These are phyloP conservation scores for Nigrospora sphaerica DNA, from an alignment of 2,329 filamentous ascomycete genomes.

Conservation along the genomic window DNA sequence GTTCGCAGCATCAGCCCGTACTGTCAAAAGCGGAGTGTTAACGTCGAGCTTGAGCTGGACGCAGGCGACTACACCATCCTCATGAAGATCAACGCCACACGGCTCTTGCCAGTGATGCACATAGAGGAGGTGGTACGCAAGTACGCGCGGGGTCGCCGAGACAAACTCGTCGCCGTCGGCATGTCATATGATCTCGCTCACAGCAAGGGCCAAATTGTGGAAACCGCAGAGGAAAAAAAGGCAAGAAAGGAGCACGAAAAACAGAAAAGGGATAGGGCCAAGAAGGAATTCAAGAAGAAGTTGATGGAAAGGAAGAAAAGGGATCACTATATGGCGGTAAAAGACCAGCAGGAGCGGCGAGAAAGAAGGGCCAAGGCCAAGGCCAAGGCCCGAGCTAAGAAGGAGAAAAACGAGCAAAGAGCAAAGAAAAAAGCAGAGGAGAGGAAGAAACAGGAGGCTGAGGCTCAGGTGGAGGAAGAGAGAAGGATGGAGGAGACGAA, in stretches of 20 bases:
- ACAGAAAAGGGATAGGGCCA: slow-evolving; percentile 32
- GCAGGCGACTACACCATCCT: slow-evolving; percentile 69
- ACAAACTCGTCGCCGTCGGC: slow-evolving; percentile 68
- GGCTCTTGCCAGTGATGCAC: slow-evolving; percentile 38
- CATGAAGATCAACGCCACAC: slow-evolving; percentile 64
- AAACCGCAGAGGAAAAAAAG: slow-evolving; percentile 40
- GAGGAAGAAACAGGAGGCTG: slow-evolving; percentile 13
- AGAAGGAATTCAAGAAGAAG: slow-evolving; percentile 25
- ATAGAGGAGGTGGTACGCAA: slow-evolving; percentile 63
- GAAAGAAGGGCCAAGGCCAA: slow-evolving; percentile 27
- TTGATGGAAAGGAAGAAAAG: slow-evolving; percentile 27
- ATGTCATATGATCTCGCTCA: slow-evolving; percentile 65
- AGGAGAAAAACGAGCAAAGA: slow-evolving; percentile 17
- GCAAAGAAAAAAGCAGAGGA: slow-evolving; percentile 11
- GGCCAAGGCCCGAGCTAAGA: slow-evolving; percentile 27
- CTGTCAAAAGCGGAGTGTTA: slow-evolving; percentile 66
- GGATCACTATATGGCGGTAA: slow-evolving; percentile 22
- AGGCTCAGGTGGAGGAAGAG: not conserved
- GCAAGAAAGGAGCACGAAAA: slow-evolving; percentile 37
- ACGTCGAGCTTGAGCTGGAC: slow-evolving; percentile 67
- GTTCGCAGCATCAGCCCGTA: slow-evolving; percentile 46
- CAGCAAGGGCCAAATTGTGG: slow-evolving; percentile 50
- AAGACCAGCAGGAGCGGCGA: slow-evolving; percentile 33
- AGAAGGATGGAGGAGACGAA: not conserved
- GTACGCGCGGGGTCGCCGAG: slow-evolving; percentile 54